These are phyloP conservation scores for Xerocomus spinulosus DNA, from an alignment of 768 basidiomycete genomes.

Conservation along the genomic window DNA sequence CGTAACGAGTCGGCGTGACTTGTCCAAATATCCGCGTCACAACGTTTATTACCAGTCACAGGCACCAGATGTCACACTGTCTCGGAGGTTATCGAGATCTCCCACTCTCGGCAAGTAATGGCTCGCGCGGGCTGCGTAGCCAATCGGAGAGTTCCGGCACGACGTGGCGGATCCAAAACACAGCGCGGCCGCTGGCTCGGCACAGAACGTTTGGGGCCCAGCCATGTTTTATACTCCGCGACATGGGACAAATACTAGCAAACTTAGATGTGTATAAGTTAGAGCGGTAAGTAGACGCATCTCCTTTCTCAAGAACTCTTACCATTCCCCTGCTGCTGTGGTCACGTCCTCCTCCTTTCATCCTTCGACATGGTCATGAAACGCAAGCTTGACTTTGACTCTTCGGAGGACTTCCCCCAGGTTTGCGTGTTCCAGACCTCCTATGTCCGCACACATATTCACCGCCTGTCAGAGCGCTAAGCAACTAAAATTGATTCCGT, in stretches of 20 bases:
- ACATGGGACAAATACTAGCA: conserved; percentile 21
- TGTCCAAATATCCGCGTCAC: conserved; percentile 1
- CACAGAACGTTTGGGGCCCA: conserved; percentile 16
- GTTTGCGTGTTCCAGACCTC: conserved; percentile 32
- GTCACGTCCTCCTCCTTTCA: conserved; percentile 6
- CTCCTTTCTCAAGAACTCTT: conserved; percentile 25
- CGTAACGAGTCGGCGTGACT: conserved; percentile 21
- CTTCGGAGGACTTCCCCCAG: conserved; percentile 47
- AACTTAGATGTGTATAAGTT: conserved; percentile 31
- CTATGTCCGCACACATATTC: conserved; percentile 15
- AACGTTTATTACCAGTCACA: conserved; percentile 15
- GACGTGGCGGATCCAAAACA: not conserved
- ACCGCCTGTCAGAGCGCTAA: conserved; percentile 46
- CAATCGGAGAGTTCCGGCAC: conserved; percentile 29
- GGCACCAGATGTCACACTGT: conserved; percentile 7
- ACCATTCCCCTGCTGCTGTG: conserved; percentile 8
- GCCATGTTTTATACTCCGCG: conserved; percentile 21
- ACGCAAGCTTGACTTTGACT: conserved; percentile 65
- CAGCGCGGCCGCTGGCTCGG: conserved; percentile 14
- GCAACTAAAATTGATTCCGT: conserved; percentile 71
- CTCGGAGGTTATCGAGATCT: conserved; percentile 7
- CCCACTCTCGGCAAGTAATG: conserved; percentile 3
- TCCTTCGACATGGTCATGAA: conserved; percentile 58
- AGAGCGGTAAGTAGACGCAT: conserved; percentile 16
- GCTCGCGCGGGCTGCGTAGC: conserved; percentile 5